Percentiles rank a stretch among this genome's conserved stretches.
These are phyloP conservation scores for Luffa aegyptiaca DNA, from an alignment of 306 rosid genomes.

Conservation along the genomic window DNA sequence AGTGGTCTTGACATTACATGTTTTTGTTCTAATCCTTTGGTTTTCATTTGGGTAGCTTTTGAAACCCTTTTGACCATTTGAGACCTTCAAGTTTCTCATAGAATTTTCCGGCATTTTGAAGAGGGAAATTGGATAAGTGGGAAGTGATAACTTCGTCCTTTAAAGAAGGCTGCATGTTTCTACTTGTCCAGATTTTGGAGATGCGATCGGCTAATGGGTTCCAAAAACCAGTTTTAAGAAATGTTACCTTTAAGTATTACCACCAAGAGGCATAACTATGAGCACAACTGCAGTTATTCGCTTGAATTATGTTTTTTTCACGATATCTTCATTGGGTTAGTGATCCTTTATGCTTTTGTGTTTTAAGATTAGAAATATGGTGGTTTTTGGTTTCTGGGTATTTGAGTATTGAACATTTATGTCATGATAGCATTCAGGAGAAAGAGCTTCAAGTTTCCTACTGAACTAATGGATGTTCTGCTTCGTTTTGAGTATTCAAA, in stretches of 20 bases:
- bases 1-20: neutral
- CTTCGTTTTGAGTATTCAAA: neutral
- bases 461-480: neutral
- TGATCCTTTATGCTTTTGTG: neutral
- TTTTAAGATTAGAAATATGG: neutral
- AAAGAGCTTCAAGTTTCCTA: neutral
- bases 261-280: neutral
- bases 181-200: neutral
- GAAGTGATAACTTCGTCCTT: neutral
- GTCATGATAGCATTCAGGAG: neutral
- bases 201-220: neutral
- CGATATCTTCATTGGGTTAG: neutral
- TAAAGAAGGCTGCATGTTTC: neutral
- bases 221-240: neutral
- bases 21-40: neutral
- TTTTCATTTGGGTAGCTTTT: neutral
- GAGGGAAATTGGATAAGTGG: neutral
- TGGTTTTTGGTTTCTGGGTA: neutral
- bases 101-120: neutral
- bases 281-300: neutral
- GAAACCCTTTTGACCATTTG: neutral
- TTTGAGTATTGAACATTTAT: neutral
- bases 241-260: neutral
- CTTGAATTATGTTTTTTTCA: neutral
- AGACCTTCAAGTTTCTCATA: neutral